Conservation (phyloP, 352 stramenopile species). For the Pseudoperonospora humuli region DNA sequence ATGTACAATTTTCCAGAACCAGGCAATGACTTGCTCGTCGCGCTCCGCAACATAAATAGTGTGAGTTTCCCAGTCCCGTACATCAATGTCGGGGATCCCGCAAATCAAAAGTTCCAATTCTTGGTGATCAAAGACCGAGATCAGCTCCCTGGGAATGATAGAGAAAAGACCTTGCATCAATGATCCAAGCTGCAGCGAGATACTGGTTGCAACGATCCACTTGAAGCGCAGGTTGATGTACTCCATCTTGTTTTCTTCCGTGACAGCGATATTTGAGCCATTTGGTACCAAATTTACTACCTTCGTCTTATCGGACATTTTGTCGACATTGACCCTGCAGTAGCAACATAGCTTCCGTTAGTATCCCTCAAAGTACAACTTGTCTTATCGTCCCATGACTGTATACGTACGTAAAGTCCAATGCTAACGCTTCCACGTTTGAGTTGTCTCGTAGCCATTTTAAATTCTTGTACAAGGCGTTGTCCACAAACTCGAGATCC, state of each 20-base stretch:
- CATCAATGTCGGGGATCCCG: constrained; percentile 96
- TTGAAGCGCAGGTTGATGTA: constrained; percentile 93
- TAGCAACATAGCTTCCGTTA: constrained; percentile 4
- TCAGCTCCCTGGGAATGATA: constrained; percentile 90
- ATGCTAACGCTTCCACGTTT: constrained; percentile 63
- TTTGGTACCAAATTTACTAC: constrained; percentile 93
- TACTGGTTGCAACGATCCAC: constrained; percentile 75
- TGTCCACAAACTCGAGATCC: constrained; percentile 87
- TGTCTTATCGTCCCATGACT: background rate
- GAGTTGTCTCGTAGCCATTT: constrained; percentile 79
- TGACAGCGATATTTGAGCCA: constrained; percentile 91
- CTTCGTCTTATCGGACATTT: constrained; percentile 66
- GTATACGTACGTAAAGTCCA: constrained; percentile 73
- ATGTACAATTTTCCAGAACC: constrained; percentile 97
- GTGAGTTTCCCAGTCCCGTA: constrained; percentile 93
- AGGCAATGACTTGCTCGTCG: constrained; percentile 88
- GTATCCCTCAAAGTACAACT: background rate
- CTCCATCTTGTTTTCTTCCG: constrained; percentile 94
- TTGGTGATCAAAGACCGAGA: constrained; percentile 94
- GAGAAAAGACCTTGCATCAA: constrained; percentile 95
- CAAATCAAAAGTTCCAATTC: constrained; percentile 97
- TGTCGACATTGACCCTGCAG: constrained; percentile 60
- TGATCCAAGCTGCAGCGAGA: constrained; percentile 87
- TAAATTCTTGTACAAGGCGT: constrained; percentile 81
- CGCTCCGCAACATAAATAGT: constrained; percentile 91